Conservation (phyloP, 306 rosid genomes). For the Astragalus glycyphyllos region DNA sequence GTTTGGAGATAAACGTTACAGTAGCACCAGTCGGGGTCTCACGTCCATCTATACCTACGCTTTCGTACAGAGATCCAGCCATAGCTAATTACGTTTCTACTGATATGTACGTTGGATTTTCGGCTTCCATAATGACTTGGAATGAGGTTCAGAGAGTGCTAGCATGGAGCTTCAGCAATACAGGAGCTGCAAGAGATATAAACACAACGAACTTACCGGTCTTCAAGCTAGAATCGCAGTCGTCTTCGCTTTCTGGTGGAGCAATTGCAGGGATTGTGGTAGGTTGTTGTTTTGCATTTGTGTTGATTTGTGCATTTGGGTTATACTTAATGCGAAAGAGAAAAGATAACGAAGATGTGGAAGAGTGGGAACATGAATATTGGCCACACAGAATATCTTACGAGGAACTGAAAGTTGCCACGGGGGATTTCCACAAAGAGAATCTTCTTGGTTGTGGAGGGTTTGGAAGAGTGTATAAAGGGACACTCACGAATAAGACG, state of each 20-base stretch:
- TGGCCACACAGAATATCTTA: constrained; percentile 85
- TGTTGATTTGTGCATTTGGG: constrained; percentile 45
- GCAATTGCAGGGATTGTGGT: constrained; percentile 64
- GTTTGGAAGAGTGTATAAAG: constrained; percentile 82
- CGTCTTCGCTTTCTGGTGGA: constrained; percentile 55
- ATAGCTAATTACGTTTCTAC: constrained; percentile 67
- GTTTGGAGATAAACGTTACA: constrained; percentile 60
- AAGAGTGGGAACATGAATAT: constrained; percentile 83
- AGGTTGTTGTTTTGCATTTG: constrained; percentile 47
- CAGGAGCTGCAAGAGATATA: constrained; percentile 61
- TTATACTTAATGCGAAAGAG: constrained; percentile 51
- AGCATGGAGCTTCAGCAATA: constrained; percentile 87
- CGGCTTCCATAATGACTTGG: constrained; percentile 76
- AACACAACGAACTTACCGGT: constrained; percentile 65
- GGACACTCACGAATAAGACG: constrained; percentile 57
- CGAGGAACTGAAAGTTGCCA: constrained; percentile 68
- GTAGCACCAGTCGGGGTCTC: constrained; percentile 62
- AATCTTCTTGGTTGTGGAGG: constrained; percentile 77
- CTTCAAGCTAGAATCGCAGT: constrained; percentile 43
- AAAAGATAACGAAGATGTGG: constrained; percentile 49
- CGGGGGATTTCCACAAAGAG: constrained; percentile 52
- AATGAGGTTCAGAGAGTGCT: constrained; percentile 70
- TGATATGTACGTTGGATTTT: constrained; percentile 82
- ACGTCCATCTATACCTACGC: constrained; percentile 64
- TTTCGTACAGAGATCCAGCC: constrained; percentile 45